Evolutionary conservation across 2,329 filamentous ascomycete genomes (phyloP), one percentile per base, ranked within the genome.

Genomic region (Fusarium zealandicum): DNA sequence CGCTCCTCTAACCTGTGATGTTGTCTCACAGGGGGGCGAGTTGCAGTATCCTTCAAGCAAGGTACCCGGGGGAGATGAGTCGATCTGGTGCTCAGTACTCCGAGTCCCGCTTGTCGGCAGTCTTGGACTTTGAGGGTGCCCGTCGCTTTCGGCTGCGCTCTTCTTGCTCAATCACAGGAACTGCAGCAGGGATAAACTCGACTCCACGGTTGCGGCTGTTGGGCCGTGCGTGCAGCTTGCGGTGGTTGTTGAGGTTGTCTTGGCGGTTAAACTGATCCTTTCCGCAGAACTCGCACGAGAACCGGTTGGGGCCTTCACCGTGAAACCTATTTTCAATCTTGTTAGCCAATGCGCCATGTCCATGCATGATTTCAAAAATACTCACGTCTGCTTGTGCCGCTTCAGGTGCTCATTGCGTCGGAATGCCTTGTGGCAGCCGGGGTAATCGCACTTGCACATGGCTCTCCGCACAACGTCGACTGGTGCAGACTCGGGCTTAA

Each of bases 321-420:
- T 76, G 73, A 39, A 71, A 74, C 39, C 72, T 73, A 6, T 39
- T 38, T 25, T 27, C 25, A n/a, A 9, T 20, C 9, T 6, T 33
- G 30, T 58, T 35, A 63, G 45, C 6, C 14, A 28, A 14, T 8
- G 12, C 38, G 8, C 16, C 16, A 10, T 6, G 11, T 30, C 25
- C 17, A 20, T 10, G 8, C 35, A 30, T 11, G 25, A 25, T 2
- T 9, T 8, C 2, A 16, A 28, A n/a, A 16, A 28, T 22, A 76
- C 79, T 73, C 64, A 83, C 81, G 79, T 79, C 46, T 76, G 75
- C 44, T 78, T 74, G 64, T 85, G 82, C 22, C 82, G 76, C 71
- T 83, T 84, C 14, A 84, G 70, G 57, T 85, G 82, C 67, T 85
- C 82, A 18, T 78, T 79, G 49, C 82, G 75, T 61, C 80, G 78